These are phyloP conservation scores for Spinellus fusiger DNA, from an alignment of 192 early-diverging fungal genomes.

Conservation along the genomic window DNA sequence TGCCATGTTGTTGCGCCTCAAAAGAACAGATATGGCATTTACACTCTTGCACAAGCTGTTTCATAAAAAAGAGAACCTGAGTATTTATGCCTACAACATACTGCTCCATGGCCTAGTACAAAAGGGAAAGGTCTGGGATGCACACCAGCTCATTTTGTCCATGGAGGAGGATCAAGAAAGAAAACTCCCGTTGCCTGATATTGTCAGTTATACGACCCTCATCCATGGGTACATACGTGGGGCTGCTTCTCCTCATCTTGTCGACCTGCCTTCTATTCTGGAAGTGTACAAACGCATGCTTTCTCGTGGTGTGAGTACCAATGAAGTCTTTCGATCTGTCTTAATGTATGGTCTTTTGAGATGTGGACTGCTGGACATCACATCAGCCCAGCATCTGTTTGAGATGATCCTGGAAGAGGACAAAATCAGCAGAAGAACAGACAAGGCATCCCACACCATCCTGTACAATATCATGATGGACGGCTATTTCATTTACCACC, in stretches of 20 bases:
- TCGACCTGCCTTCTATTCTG: not conserved
- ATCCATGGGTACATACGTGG: conserved; percentile 21
- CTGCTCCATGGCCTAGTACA: conserved; percentile 9
- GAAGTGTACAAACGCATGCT: conserved; percentile 12
- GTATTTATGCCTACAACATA: conserved; percentile 18
- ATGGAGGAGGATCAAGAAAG: conserved; percentile 9
- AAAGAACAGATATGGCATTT: conserved; percentile 2
- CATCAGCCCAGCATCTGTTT: conserved; percentile 2
- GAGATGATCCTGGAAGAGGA: not conserved
- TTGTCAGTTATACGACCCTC: conserved; percentile 20
- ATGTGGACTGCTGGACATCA: conserved; percentile 1
- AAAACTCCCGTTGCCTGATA: conserved; percentile 17
- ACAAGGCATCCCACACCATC: not conserved
- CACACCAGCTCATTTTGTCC: conserved; percentile 8
- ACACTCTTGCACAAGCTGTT: conserved; percentile 6
- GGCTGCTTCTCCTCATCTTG: not conserved
- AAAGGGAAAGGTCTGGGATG: conserved; percentile 5
- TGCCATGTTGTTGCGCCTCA: not conserved
- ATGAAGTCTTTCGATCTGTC: conserved; percentile 8
- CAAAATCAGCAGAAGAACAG: not conserved
- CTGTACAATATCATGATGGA: conserved; percentile 30
- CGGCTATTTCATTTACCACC: conserved; percentile 19
- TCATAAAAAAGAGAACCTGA: not conserved
- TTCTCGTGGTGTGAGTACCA: conserved; percentile 3
- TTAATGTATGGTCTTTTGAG: conserved; percentile 20